Evolutionary conservation across 2,329 filamentous ascomycete genomes (phyloP).

Genomic region (Dissoconium aciculare): DNA sequence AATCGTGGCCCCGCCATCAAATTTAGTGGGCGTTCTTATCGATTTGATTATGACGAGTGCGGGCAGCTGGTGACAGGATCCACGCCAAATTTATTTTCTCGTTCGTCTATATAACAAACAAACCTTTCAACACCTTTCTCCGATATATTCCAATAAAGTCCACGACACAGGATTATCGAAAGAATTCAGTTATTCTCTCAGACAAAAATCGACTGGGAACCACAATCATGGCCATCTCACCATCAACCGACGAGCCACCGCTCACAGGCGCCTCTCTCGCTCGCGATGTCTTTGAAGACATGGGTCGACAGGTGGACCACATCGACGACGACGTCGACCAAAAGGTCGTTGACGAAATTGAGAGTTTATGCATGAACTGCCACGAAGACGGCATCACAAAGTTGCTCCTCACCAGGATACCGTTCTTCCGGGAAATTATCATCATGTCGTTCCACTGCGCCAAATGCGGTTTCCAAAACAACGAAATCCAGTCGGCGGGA

Average conservation of each 20-base stretch:
- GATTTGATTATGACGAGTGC: too few species aligned
- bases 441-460: slow-evolving; percentile 94
- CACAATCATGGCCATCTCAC: background rate
- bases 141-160: too few species aligned
- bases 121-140: too few species aligned
- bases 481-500: slow-evolving; percentile 84
- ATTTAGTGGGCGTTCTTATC: too few species aligned
- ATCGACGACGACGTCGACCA: slow-evolving; percentile 29
- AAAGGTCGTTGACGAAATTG: slow-evolving; percentile 39
- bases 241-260: background rate
- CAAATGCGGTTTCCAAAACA: slow-evolving; percentile 78
- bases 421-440: slow-evolving; percentile 94
- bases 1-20: too few species aligned
- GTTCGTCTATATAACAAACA: too few species aligned
- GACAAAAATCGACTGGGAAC: too few species aligned
- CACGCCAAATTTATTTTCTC: too few species aligned
- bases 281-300: slow-evolving; percentile 37
- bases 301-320: slow-evolving; percentile 34
- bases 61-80: too few species aligned
- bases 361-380: slow-evolving; percentile 42
- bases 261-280: slow-evolving; percentile 22
- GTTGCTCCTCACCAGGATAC: slow-evolving; percentile 79
- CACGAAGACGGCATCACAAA: slow-evolving; percentile 55
- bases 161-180: too few species aligned
- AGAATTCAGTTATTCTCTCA: too few species aligned